Evolutionary conservation across 192 early-diverging fungal species (phyloP).

Genomic region (Funneliformis mosseae): DNA sequence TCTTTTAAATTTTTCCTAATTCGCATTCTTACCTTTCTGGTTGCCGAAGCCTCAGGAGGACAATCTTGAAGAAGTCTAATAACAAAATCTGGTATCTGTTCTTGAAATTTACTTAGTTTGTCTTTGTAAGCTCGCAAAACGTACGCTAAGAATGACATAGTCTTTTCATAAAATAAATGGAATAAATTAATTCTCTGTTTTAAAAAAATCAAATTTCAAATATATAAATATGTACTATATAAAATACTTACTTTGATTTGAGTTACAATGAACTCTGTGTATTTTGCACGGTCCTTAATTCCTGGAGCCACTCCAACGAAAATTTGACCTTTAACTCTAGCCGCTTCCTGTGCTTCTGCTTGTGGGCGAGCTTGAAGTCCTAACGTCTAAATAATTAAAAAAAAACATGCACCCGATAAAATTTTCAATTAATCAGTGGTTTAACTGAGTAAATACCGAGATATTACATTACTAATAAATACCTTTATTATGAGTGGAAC

Average conservation of each 20-base stretch:
- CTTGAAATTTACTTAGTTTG: slow-evolving; percentile 70
- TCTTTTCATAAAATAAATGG: slow-evolving; percentile 48
- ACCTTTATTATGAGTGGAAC: slow-evolving; percentile 88
- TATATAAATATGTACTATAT: not conserved
- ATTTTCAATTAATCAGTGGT: not conserved
- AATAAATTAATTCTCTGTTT: not conserved
- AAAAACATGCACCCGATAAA: not conserved
- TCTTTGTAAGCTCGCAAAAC: slow-evolving; percentile 81
- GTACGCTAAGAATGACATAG: slow-evolving; percentile 96
- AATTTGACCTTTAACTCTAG: slow-evolving; percentile 56
- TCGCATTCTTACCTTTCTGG: slow-evolving; percentile 68
- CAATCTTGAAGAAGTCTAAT: slow-evolving; percentile 88
- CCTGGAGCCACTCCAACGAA: slow-evolving; percentile 80
- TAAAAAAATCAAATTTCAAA: not conserved
- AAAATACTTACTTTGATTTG: slow-evolving; percentile 82
- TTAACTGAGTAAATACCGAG: not conserved
- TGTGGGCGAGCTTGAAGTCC: slow-evolving; percentile 59
- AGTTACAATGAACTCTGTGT: slow-evolving; percentile 88
- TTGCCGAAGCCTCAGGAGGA: slow-evolving; percentile 90
- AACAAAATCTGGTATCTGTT: slow-evolving; percentile 86
- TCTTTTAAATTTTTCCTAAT: too few relatives aligned
- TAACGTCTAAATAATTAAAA: slow-evolving; percentile 44
- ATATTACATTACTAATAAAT: slow-evolving; percentile 5
- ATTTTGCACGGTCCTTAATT: slow-evolving; percentile 72
- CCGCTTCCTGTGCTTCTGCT: slow-evolving; percentile 53